Conservation (phyloP, 169 alveolate genomes). For the Plasmodium sp. region DNA sequence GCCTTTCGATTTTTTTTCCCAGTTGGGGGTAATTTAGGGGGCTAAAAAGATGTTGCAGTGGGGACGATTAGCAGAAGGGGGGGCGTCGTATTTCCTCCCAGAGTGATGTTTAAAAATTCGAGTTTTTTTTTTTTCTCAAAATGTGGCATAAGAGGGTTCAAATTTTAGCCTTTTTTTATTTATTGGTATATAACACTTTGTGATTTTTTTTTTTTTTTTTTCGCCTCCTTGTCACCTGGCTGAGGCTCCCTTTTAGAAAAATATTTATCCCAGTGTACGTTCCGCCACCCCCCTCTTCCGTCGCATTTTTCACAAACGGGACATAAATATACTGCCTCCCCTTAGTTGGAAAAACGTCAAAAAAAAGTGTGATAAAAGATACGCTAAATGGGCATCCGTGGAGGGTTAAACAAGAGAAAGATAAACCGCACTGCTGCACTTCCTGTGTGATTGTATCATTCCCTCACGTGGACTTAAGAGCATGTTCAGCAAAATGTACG, state of each 20-base stretch:
- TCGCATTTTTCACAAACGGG: background rate
- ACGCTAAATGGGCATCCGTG: background rate
- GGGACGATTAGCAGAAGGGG: background rate
- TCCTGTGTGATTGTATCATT: background rate
- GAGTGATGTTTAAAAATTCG: background rate
- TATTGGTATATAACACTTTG: background rate
- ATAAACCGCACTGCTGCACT: background rate
- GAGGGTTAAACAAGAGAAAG: background rate
- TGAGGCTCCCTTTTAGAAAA: background rate
- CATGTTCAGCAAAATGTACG: background rate
- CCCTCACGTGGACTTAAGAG: background rate
- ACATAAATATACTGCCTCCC: background rate
- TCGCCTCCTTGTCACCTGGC: background rate
- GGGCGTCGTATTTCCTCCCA: background rate
- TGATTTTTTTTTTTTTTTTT: background rate
- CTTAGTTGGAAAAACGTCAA: background rate
- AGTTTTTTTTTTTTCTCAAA: background rate
- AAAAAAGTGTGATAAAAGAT: background rate
- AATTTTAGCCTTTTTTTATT: background rate
- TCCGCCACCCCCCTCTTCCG: background rate
- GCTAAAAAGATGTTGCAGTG: background rate
- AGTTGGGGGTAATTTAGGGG: background rate
- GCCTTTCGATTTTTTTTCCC: background rate
- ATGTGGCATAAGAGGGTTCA: background rate
- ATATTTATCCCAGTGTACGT: background rate